Evolutionary conservation across 2,329 filamentous ascomycete species (phyloP).

Genomic region (Trichoderma semiorbis): DNA sequence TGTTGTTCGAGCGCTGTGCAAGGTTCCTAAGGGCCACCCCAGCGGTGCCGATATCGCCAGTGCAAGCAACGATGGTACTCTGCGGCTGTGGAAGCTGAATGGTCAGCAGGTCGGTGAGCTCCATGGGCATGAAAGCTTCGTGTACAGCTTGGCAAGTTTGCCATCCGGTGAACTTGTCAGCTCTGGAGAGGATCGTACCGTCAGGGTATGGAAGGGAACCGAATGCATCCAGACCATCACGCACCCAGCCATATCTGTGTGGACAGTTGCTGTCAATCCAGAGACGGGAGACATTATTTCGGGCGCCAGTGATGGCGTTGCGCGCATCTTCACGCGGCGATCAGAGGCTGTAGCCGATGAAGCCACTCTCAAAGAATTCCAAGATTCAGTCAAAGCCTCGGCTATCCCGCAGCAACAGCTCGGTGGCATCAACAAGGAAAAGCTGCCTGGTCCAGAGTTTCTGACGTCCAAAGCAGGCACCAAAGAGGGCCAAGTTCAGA

Average conservation of each 20-base stretch:
- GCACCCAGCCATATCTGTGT: slow-evolving; percentile 94
- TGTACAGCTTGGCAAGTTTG: slow-evolving; percentile 76
- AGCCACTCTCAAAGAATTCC: slow-evolving; percentile 68
- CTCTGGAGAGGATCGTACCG: slow-evolving; percentile 89
- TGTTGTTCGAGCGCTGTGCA: slow-evolving; percentile 83
- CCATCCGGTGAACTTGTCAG: slow-evolving; percentile 87
- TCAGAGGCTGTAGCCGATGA: slow-evolving; percentile 66
- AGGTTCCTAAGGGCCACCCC: slow-evolving; percentile 69
- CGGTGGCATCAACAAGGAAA: slow-evolving; percentile 83
- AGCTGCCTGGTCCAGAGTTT: slow-evolving; percentile 85
- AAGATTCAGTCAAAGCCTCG: slow-evolving; percentile 76
- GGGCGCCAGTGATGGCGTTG: slow-evolving; percentile 82
- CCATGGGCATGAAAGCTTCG: slow-evolving; percentile 88
- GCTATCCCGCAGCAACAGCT: slow-evolving; percentile 85
- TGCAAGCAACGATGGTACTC: slow-evolving; percentile 86
- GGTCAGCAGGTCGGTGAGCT: slow-evolving; percentile 75
- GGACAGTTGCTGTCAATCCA: slow-evolving; percentile 79
- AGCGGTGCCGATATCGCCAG: slow-evolving; percentile 91
- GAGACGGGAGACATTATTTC: slow-evolving; percentile 91
- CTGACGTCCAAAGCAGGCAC: slow-evolving; percentile 76
- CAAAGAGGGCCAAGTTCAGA: slow-evolving; percentile 95
- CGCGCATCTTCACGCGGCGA: slow-evolving; percentile 78
- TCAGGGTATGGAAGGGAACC: slow-evolving; percentile 79
- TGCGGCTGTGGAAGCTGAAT: slow-evolving; percentile 80
- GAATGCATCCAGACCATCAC: slow-evolving; percentile 94